Conservation (phyloP, 2,329 filamentous ascomycete species). For the Meredithiella fracta region DNA sequence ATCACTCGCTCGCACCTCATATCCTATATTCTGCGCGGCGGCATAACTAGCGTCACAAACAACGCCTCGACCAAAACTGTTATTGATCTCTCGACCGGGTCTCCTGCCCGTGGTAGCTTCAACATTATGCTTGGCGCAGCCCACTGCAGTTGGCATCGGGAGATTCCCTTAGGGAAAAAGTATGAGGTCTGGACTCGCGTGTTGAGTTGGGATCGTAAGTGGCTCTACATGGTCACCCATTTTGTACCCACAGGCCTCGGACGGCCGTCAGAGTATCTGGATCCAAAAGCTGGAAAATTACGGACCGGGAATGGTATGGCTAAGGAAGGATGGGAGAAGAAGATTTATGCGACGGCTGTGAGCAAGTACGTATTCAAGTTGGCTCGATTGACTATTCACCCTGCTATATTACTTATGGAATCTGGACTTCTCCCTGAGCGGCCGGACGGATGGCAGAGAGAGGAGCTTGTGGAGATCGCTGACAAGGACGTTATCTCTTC, state of each 20-base stretch:
- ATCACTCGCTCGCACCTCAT: slow-evolving; percentile 68
- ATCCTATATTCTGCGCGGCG: slow-evolving; percentile 46
- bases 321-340: slow-evolving; percentile 36
- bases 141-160: slow-evolving; percentile 54
- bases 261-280: slow-evolving; percentile 36
- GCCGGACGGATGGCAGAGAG: slow-evolving; percentile 46
- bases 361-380: slow-evolving; percentile 75
- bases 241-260: slow-evolving; percentile 50
- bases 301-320: not conserved
- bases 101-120: slow-evolving; percentile 36
- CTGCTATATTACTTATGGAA: slow-evolving; percentile 55
- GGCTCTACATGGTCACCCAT: slow-evolving; percentile 61
- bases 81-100: slow-evolving; percentile 29
- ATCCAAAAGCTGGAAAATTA: slow-evolving; percentile 19
- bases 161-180: slow-evolving; percentile 50
- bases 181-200: slow-evolving; percentile 63
- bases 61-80: slow-evolving; percentile 37
- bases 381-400: slow-evolving; percentile 67
- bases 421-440: slow-evolving; percentile 58
- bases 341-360: slow-evolving; percentile 53
- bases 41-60: slow-evolving; percentile 34
- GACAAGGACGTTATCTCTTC: slow-evolving; percentile 20
- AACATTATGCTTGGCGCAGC: slow-evolving; percentile 56
- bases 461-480: slow-evolving; percentile 24
- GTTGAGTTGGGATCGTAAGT: slow-evolving; percentile 64